Base-by-base conservation (phyloP, 2,329 filamentous ascomycete genomes). In the Nectriaceae sp. region DNA sequence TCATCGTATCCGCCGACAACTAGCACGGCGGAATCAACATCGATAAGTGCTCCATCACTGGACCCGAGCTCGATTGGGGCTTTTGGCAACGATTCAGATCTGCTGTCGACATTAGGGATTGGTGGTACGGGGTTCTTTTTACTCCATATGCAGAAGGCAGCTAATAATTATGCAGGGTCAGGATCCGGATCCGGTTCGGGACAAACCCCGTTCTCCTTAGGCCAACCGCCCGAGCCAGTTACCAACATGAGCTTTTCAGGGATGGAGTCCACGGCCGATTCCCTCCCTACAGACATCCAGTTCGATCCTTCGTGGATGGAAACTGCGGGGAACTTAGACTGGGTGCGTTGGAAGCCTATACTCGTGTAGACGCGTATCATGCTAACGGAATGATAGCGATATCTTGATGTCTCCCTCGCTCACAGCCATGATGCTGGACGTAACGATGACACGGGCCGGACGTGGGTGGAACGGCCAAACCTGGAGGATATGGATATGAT, bases 281-380 rank as follows among this genome's bases (percentile, higher is more conserved):
- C 24, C 21, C 15, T 47, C 36, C 4, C 53, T 20, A 54, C 48
- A 29, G 57, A 52, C 6, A 52, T 67, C 19, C 54, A 63, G 15
- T 65, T 71, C 46, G 69, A 71, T 44, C 50, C 64, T n/a, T 63
- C 68, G 16, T 72, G 70, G 70, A 65, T 71, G 49, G 55, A 64
- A 22, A 57, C 58, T 11, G 55, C 59, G 42, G 55, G 53, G 57
- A 63, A 61, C 44, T 66, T 73, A 62, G 70, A 73, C 49, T 73
- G 70, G 70, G 70, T 72, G 57, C 53, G 69, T 64, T 29, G 18
- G 26, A n/a, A n/a, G n/a, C n/a, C n/a, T n/a, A n/a, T n/a, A n/a
- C n/a, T n/a, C n/a, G n/a, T n/a, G n/a, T n/a, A n/a, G n/a, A 5
- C 38, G n/a, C n/a, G n/a, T n/a, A n/a, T 5, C 8, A 41, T 26